Evolutionary conservation across 192 early-diverging fungal genomes (phyloP).

Genomic region (Podila epicladia): DNA sequence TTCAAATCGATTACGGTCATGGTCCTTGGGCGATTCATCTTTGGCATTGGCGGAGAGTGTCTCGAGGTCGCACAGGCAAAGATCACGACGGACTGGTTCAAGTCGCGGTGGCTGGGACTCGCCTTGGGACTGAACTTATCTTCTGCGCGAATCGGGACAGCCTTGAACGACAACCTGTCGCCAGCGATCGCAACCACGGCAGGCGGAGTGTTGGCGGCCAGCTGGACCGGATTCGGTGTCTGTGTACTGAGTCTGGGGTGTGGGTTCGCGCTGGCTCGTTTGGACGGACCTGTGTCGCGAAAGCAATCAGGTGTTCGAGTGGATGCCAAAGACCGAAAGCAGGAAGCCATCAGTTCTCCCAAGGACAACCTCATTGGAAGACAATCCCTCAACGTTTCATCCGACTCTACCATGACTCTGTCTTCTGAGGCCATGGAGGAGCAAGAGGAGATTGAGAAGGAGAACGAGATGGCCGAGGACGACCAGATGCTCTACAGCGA

Average conservation of each 20-base stretch:
- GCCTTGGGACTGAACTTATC: conserved; percentile 66
- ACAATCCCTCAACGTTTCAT: conserved; percentile 24
- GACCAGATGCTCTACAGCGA: conserved; percentile 35
- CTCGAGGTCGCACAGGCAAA: conserved; percentile 70
- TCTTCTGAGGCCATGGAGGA: conserved; percentile 37
- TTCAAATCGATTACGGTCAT: conserved; percentile 54
- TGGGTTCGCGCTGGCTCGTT: conserved; percentile 42
- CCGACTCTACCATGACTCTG: conserved; percentile 40
- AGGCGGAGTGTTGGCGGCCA: conserved; percentile 50
- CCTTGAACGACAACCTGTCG: conserved; percentile 66
- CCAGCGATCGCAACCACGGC: conserved; percentile 55
- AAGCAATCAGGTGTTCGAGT: conserved; percentile 52
- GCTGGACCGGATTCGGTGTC: conserved; percentile 63
- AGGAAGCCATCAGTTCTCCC: conserved; percentile 11
- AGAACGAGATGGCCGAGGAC: conserved; percentile 46
- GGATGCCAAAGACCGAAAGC: conserved; percentile 18
- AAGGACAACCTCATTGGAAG: conserved; percentile 32
- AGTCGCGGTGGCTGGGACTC: conserved; percentile 65
- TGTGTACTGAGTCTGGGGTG: conserved; percentile 55
- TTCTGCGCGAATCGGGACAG: conserved; percentile 63
- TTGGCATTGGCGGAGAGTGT: conserved; percentile 71
- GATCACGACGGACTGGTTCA: conserved; percentile 70
- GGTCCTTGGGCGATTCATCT: conserved; percentile 66
- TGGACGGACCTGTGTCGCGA: conserved; percentile 60
- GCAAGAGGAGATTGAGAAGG: conserved; percentile 38